These are phyloP conservation scores for Leptodermis oblonga DNA, from an alignment of 257 asterid species.

Conservation along the genomic window DNA sequence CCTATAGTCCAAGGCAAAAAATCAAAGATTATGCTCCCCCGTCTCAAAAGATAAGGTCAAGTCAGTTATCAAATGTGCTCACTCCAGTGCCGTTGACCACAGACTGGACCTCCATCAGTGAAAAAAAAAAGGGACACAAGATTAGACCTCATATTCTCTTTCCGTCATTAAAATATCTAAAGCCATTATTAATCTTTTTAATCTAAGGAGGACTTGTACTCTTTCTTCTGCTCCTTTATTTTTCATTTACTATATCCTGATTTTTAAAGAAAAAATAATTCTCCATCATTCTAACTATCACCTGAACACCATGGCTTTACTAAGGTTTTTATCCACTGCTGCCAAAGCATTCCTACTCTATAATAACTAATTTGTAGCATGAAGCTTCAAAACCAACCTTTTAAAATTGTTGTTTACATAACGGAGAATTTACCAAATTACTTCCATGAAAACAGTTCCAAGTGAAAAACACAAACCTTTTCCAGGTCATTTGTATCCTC, in stretches of 20 bases:
- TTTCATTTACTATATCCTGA: not conserved
- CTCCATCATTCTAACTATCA: not conserved
- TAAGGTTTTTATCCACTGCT: not conserved
- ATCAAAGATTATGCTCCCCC: not conserved
- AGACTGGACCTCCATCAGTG: not conserved
- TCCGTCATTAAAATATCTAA: not conserved
- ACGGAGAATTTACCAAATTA: constrained; percentile 2
- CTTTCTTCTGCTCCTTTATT: not conserved
- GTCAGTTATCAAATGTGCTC: not conserved
- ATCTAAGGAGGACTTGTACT: not conserved
- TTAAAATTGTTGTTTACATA: not conserved
- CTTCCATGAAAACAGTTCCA: constrained; percentile 6
- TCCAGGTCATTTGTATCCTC: constrained; percentile 42
- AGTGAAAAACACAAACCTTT: constrained; percentile 59
- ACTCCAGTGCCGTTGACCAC: not conserved
- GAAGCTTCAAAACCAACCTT: not conserved
- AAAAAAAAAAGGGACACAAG: not conserved
- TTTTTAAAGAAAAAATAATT: not conserved
- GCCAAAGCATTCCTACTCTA: not conserved
- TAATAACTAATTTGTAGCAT: not conserved
- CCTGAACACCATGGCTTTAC: not conserved
- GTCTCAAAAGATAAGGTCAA: not conserved
- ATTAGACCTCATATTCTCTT: not conserved
- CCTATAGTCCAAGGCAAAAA: not conserved
- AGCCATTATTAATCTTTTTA: not conserved